phyloP scores from a whole-genome alignment of 192 early-diverging fungal species.

The Phlyctochytrium arcticum region DNA sequence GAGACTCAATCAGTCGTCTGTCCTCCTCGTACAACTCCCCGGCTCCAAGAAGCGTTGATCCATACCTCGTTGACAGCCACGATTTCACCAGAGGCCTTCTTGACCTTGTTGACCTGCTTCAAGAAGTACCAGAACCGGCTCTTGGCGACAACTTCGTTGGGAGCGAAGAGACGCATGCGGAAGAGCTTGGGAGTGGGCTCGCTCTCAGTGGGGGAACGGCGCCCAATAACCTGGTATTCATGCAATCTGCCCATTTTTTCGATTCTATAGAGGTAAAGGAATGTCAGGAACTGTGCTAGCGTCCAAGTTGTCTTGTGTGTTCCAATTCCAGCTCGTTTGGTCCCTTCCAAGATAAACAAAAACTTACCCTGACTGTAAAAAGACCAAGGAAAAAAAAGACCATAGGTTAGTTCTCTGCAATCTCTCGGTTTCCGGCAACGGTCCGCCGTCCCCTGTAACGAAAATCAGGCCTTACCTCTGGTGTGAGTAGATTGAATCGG shows the following conservation, averaged over 20 bases:
- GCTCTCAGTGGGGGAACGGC: conserved; percentile 87
- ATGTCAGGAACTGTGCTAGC: no score
- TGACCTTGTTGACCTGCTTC: conserved; percentile 98
- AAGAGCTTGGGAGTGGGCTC: conserved; percentile 91
- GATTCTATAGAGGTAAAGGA: not conserved
- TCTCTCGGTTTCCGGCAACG: no score
- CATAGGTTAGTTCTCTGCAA: not conserved
- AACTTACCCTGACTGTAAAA: not conserved
- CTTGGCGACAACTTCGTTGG: conserved; percentile 98
- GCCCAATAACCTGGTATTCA: conserved; percentile 87
- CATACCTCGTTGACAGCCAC: conserved; percentile 92
- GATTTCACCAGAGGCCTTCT: conserved; percentile 98
- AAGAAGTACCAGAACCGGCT: conserved; percentile 99
- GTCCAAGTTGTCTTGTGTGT: no score
- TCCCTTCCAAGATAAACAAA: not conserved
- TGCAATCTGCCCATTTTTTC: conserved; percentile 42
- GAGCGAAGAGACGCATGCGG: conserved; percentile 98
- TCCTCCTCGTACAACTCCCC: not conserved
- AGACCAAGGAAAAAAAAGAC: not conserved
- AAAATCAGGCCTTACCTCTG: not conserved
- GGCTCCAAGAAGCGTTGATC: not conserved
- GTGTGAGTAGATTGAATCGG: conserved; percentile 5
- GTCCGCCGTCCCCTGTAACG: not conserved
- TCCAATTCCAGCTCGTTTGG: not conserved
- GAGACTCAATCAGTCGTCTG: not conserved